Conservation (phyloP, 352 stramenopile genomes). For the Pythium oligandrum region DNA sequence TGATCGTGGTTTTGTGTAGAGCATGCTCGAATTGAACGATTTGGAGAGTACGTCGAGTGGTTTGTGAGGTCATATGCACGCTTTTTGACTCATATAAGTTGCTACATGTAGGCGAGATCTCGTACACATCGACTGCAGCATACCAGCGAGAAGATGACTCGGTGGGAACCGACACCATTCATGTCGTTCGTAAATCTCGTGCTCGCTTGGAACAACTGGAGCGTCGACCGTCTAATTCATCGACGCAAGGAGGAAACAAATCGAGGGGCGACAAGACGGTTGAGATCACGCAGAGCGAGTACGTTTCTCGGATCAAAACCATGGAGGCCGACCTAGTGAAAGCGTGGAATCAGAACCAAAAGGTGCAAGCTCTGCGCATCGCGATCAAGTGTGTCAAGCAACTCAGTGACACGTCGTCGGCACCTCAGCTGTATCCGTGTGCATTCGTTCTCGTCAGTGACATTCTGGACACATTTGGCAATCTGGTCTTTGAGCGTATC, state of each 20-base stretch:
- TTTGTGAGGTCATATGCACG: background rate
- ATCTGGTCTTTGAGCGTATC: slow-evolving; percentile 85
- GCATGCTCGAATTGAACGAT: slow-evolving; percentile 71
- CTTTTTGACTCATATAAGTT: too few relatives aligned
- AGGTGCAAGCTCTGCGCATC: slow-evolving; percentile 85
- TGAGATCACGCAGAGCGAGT: slow-evolving; percentile 82
- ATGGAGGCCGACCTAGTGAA: slow-evolving; percentile 65
- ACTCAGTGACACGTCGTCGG: slow-evolving; percentile 67
- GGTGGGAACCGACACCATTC: slow-evolving; percentile 20
- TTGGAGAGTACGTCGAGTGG: slow-evolving; percentile 35
- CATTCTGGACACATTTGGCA: slow-evolving; percentile 83
- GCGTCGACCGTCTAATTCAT: slow-evolving; percentile 15
- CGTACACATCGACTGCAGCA: slow-evolving; percentile 30
- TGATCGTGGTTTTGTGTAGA: slow-evolving; percentile 15
- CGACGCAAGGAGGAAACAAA: background rate
- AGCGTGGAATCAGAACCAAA: slow-evolving; percentile 83
- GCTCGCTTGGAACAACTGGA: slow-evolving; percentile 65
- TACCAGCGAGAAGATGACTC: slow-evolving; percentile 29
- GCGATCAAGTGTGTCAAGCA: slow-evolving; percentile 90
- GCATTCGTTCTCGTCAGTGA: slow-evolving; percentile 88
- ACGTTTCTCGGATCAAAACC: slow-evolving; percentile 67
- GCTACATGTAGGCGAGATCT: slow-evolving; percentile 27
- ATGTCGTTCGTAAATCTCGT: slow-evolving; percentile 62
- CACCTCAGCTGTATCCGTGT: slow-evolving; percentile 83
- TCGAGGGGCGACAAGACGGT: slow-evolving; percentile 31